Base-by-base conservation (phyloP, 2,329 filamentous ascomycete species). In the Stemphylium beticola region DNA sequence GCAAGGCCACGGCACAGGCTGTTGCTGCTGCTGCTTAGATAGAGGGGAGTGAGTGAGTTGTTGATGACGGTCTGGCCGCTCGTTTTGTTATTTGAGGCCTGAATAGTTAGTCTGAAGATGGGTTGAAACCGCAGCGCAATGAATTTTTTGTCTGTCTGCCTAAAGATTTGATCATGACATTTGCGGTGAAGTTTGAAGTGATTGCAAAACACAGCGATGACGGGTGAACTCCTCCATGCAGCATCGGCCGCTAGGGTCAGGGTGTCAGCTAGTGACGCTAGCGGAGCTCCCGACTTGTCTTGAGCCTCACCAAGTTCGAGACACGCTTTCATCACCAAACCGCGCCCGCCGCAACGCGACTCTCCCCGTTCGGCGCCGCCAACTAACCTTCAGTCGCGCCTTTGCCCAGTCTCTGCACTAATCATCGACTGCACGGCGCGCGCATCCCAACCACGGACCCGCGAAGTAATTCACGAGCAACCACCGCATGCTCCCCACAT, bases 21-120 rank as follows among this genome's bases (percentile, higher is more conserved):
- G 76, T 79, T 40, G 77, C 75, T 57, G 78, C 78, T 45, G 76
- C 78, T 50, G 74, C 73, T 55, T 76, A 64, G 57, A 38, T 12
- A 10, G 32, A 15, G 11, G 6, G 6, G 22, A n/a, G n/a, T n/a
- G 7, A 10, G 3, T 8, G 20, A 26, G 18, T 43, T 6, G 3
- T 37, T 41, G 32, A 9, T 31, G 9, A 43, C 18, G 66, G 65
- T 67, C 68, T 71, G 68, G 64, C 66, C 69, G 58, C 68, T 73
- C 69, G 17, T 71, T 71, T 52, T 7, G 10, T 20, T 39, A 45
- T 55, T 67, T 69, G 64, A 69, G 70, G 65, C 61, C 60, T 58
- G 26, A n/a, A 34, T 49, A 40, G 33, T 53, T 52, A 57, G 48
- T 18, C 43, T 41, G 39, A 20, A 7, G 20, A 45, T 41, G 33